phyloP scores from a whole-genome alignment of 2,329 filamentous ascomycete genomes.

The Leptographium wingfieldii region DNA sequence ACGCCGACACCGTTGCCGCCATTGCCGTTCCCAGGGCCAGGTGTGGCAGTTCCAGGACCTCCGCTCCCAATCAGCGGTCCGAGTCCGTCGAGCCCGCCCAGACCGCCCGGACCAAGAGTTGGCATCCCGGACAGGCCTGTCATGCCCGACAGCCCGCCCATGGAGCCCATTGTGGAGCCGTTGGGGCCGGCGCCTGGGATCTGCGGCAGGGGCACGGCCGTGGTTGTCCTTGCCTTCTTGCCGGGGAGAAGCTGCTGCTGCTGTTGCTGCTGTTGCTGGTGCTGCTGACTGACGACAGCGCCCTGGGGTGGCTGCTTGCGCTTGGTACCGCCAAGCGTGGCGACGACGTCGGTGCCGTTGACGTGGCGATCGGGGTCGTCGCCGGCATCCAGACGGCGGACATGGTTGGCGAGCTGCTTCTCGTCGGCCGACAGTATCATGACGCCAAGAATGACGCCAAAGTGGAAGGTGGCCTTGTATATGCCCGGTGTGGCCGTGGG shows the following conservation, averaged over 20 bases:
- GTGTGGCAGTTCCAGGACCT: neutral
- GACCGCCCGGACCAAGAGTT: conserved; percentile 1
- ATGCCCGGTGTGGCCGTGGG: conserved; percentile 15
- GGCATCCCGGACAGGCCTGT: conserved; percentile 7
- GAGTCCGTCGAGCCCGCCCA: conserved; percentile 8
- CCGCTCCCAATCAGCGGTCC: conserved; percentile 7
- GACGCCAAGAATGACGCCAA: conserved; percentile 18
- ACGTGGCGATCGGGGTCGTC: conserved; percentile 10
- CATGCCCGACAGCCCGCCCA: conserved; percentile 4
- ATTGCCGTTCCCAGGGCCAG: neutral
- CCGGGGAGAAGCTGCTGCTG: conserved; percentile 5
- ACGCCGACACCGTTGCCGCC: neutral
- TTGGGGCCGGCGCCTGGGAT: neutral
- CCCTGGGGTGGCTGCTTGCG: conserved; percentile 13
- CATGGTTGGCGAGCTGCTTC: conserved; percentile 14
- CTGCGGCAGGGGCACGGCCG: neutral
- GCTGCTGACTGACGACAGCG: neutral
- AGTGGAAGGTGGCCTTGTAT: conserved; percentile 19
- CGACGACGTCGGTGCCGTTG: conserved; percentile 3
- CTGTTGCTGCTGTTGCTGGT: neutral
- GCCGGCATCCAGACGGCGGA: conserved; percentile 12
- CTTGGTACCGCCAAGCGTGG: conserved; percentile 9
- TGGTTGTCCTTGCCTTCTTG: conserved; percentile 2
- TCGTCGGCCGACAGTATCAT: conserved; percentile 17
- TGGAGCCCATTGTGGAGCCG: neutral